Evolutionary conservation across 441 rosid species (phyloP), one percentile per base, ranked within the genome.

Genomic region (Bocquillonia castaneifolia): DNA sequence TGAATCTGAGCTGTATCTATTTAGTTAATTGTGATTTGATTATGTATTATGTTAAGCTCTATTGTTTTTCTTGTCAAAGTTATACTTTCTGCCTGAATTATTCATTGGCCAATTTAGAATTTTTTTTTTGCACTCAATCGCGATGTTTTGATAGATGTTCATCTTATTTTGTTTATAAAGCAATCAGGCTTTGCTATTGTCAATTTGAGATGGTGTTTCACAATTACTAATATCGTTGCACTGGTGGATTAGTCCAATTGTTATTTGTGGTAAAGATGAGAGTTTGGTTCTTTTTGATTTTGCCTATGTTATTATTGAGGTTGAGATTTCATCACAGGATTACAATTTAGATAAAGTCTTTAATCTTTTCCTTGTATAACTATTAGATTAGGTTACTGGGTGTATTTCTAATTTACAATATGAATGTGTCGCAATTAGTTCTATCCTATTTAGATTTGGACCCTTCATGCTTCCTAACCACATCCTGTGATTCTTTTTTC

Each of bases 51-150:
- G 52, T 45, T 18, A 22, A 42, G 29, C 32, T 45, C 4, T 31
- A 17, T 15, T 34, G 5, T 47, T 13, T 32, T 32, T 70, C 3
- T 45, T 4, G 50, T 45, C 6, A 45, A 14, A 45, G 6, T 10
- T 36, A 36, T 36, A 10, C 40, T 36, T 36, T 10, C 40, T 10
- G n/a, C n/a, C n/a, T n/a, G n/a, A n/a, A n/a, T n/a, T n/a, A n/a
- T n/a, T n/a, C n/a, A n/a, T n/a, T n/a, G n/a, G n/a, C n/a, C n/a
- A 9, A 25, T 63, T 67, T 15, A 69, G 52, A n/a, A 52, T 47
- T 34, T 59, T 69, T 59, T 48, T 40, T 54, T 51, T 36, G 54
- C 69, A 67, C 32, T 63, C 29, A 34, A 5, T 48, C n/a, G 15
- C n/a, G 13, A 37, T 29, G 10, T 28, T 15, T 59, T 25, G n/a